Percentiles rank a stretch among this genome's conserved stretches.
Conservation (phyloP, 163 green algal genomes). For the Picocystis sp. region DNA sequence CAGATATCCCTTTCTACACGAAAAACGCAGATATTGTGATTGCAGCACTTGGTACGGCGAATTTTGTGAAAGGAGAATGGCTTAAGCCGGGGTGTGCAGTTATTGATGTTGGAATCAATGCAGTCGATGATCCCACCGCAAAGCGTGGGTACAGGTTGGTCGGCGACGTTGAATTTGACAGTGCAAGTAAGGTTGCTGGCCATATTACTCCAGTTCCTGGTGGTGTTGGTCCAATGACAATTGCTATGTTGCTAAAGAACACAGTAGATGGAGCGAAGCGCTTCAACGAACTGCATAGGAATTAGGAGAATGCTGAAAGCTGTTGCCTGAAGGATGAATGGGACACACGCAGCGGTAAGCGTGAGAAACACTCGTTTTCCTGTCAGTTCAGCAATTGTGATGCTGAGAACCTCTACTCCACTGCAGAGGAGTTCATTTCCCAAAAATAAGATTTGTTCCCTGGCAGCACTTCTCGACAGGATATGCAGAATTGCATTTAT, state of each 20-base stretch:
- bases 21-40: conserved; percentile 29
- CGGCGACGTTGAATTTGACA: conserved; percentile 31
- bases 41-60: conserved; percentile 19
- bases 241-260: conserved; percentile 90
- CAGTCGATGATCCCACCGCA: conserved; percentile 41
- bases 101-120: conserved; percentile 96
- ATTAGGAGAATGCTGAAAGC: neutral
- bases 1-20: conserved; percentile 7
- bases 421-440: too few species aligned
- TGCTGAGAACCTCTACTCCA: too few species aligned
- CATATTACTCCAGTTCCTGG: conserved; percentile 75
- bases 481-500: too few species aligned
- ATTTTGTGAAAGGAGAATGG: conserved; percentile 51
- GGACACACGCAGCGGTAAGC: too few species aligned
- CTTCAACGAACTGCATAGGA: neutral
- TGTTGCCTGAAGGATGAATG: too few species aligned
- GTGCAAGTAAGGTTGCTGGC: conserved; percentile 25
- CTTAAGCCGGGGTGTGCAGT: conserved; percentile 83
- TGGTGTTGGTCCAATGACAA: conserved; percentile 96
- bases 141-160: conserved; percentile 26
- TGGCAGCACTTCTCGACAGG: too few species aligned
- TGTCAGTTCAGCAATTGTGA: too few species aligned
- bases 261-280: conserved; percentile 25
- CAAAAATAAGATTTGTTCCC: too few species aligned
- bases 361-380: too few species aligned